Percentiles rank a stretch among this genome's conserved stretches.
Conservation (phyloP, 495 filamentous ascomycete species). For the Rostrohypoxylon terebratum region DNA sequence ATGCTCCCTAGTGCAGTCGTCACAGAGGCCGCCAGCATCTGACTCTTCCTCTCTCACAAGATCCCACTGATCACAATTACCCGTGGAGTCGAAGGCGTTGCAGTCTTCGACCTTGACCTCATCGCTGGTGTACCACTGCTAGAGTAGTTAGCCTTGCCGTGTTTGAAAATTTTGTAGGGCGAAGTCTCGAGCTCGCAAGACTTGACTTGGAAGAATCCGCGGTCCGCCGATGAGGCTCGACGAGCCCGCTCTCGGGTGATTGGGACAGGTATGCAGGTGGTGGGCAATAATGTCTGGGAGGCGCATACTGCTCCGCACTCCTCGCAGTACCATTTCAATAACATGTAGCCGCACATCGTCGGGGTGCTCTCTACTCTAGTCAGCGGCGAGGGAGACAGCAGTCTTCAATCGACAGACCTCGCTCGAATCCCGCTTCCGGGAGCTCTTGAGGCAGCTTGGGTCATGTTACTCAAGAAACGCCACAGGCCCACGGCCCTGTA, state of each 20-base stretch:
- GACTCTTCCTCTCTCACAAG: conserved; percentile 45
- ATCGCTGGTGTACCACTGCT: conserved; percentile 51
- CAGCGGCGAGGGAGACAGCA: conserved; percentile 3
- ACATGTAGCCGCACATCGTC: conserved; percentile 49
- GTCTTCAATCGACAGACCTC: conserved; percentile 24
- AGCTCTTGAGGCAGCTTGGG: conserved; percentile 29
- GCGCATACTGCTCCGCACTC: conserved; percentile 49
- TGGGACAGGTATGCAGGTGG: conserved; percentile 19
- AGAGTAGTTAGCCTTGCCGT: conserved; percentile 19
- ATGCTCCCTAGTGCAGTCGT: conserved; percentile 44
- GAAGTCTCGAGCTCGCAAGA: background rate
- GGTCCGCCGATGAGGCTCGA: background rate
- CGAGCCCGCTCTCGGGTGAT: conserved; percentile 2
- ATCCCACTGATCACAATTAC: conserved; percentile 41
- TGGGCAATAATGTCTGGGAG: conserved; percentile 13
- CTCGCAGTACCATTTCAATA: conserved; percentile 52
- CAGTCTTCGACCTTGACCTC: conserved; percentile 48
- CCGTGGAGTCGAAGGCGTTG: conserved; percentile 38
- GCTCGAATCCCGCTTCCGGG: conserved; percentile 33
- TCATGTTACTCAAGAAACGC: conserved; percentile 45
- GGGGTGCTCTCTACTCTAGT: conserved; percentile 23
- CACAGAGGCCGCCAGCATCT: conserved; percentile 48
- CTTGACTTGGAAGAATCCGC: background rate
- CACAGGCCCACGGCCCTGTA: conserved; percentile 32
- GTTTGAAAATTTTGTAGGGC: background rate